Evolutionary conservation across 345 rosid genomes (phyloP), one percentile per base, ranked within the genome.

Genomic region (Citropsis articulata): DNA sequence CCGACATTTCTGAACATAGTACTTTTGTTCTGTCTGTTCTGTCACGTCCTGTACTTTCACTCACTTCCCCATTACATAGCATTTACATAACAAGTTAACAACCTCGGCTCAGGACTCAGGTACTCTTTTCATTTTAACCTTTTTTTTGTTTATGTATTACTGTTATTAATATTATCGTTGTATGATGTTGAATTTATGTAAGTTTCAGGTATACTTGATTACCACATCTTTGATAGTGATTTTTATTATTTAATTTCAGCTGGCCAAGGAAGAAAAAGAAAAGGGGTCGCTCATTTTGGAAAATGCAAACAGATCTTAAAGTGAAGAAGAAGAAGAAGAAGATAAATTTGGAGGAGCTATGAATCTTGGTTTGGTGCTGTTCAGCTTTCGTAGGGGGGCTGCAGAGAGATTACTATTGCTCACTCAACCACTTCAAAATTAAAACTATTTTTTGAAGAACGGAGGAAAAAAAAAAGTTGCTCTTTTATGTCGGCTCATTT

Each of bases 1-100:
- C 88, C 78, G 85, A 83, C 87, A 81, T 76, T 79, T 85, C 91
- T 86, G 89, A 70, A 72, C 81, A 81, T 83, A 85, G 88, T 84
- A 86, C 83, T 77, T 63, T 19, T 80, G 31, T 21, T 61, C 76
- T 78, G 71, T 80, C 75, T 56, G 75, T 62, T 73, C 73, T 42
- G 68, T 65, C 78, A 65, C 62, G 50, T 60, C 40, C 33, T 53
- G 72, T 42, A 63, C 70, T 28, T 31, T 2, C 72, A 4, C 13
- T 21, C 25, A 36, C 70, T n/a, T 1, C 48, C 14, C 63, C 72
- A 31, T 66, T 80, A 27, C 64, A n/a, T 36, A 8, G 16, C 42
- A 66, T 45, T 45, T 45, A 45, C 50, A 45, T 45, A 45, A 13
- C 50, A 36, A 24, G 24, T 9, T 16, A 66, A 53, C 42, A 33